These are phyloP conservation scores for Russula sp. DNA, from an alignment of 768 basidiomycete genomes.

Conservation along the genomic window DNA sequence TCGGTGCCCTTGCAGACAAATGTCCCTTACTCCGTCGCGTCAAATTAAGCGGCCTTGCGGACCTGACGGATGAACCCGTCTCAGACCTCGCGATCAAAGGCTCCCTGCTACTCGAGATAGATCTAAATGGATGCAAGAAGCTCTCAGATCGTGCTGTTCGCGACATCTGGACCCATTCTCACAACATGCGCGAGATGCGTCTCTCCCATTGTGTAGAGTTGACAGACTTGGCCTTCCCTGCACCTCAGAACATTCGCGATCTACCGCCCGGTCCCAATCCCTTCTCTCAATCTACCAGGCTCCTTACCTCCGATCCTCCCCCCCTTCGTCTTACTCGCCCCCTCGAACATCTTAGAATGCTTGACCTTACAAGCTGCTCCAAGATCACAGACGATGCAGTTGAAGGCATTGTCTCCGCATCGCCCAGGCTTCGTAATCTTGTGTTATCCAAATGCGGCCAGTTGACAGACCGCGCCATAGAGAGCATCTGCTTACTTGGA, in stretches of 20 bases:
- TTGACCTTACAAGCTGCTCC: constrained; percentile 84
- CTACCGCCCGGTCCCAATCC: constrained; percentile 35
- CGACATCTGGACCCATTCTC: constrained; percentile 74
- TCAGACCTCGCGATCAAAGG: constrained; percentile 70
- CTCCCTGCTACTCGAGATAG: constrained; percentile 87
- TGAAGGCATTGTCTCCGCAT: constrained; percentile 72
- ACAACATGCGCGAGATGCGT: constrained; percentile 85
- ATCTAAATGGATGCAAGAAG: constrained; percentile 75
- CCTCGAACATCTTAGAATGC: constrained; percentile 84
- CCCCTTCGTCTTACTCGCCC: constrained; percentile 57
- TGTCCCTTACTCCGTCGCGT: constrained; percentile 81
- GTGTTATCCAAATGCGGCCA: constrained; percentile 78
- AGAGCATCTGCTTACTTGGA: constrained; percentile 81
- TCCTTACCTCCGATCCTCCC: constrained; percentile 39
- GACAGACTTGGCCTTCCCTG: constrained; percentile 82
- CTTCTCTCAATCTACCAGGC: constrained; percentile 31
- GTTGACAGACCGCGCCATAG: constrained; percentile 76
- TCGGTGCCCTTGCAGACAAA: constrained; percentile 65
- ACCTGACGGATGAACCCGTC: constrained; percentile 70
- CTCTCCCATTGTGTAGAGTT: constrained; percentile 72
- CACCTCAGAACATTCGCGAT: constrained; percentile 42
- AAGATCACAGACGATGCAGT: constrained; percentile 77
- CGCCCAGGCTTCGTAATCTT: constrained; percentile 78
- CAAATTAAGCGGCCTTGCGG: constrained; percentile 74
- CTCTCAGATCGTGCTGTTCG: constrained; percentile 75